These are phyloP conservation scores for Barnettozyma siamensis DNA, from an alignment of 805 yeast genomes.

Conservation along the genomic window DNA sequence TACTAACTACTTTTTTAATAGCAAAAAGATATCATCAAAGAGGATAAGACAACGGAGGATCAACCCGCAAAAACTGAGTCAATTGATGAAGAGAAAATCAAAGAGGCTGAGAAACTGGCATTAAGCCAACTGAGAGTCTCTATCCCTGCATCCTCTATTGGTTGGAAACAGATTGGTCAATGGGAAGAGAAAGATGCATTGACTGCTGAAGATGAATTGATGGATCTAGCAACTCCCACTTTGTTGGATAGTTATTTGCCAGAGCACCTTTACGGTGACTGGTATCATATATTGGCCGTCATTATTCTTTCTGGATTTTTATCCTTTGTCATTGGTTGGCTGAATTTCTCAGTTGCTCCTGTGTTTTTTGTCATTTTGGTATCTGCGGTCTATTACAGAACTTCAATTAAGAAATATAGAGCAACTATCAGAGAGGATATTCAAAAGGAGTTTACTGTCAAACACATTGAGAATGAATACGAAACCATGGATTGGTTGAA, in stretches of 20 bases:
- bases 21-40: constrained; percentile 20
- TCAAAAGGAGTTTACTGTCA: constrained; percentile 79
- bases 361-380: constrained; percentile 64
- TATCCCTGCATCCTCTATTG: constrained; percentile 66
- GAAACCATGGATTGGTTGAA: constrained; percentile 97
- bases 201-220: constrained; percentile 60
- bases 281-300: constrained; percentile 88
- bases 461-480: constrained; percentile 77
- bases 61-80: constrained; percentile 8
- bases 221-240: constrained; percentile 70
- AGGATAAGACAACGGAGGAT: constrained; percentile 5
- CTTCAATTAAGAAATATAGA: constrained; percentile 78
- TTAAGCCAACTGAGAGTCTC: constrained; percentile 35
- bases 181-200: constrained; percentile 69
- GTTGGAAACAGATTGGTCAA: constrained; percentile 93
- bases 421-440: constrained; percentile 68
- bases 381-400: constrained; percentile 69
- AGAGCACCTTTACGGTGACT: constrained; percentile 78
- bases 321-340: constrained; percentile 76
- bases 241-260: constrained; percentile 72
- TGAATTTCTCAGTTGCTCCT: constrained; percentile 73
- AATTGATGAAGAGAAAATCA: constrained; percentile 15
- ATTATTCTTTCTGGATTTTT: constrained; percentile 60
- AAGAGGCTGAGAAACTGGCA: constrained; percentile 24
- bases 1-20: neutral